Base-by-base conservation (phyloP, 73 alveolate species). In the Stentor roeselii region DNA sequence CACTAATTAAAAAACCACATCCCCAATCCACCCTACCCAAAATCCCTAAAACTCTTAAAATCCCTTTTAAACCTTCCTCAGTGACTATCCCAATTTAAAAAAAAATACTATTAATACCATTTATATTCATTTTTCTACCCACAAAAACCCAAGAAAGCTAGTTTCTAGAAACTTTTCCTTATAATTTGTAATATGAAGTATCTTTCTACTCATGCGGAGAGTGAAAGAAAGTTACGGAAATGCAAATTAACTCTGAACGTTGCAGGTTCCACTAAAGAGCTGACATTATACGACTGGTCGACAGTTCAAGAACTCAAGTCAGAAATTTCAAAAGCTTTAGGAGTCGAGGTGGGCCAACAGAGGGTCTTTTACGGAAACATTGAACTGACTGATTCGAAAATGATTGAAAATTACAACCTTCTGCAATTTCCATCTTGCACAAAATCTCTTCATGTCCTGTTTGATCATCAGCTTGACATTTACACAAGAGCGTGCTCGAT, bases 241-340 rank as follows among this genome's bases (percentile, higher is more conserved):
- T 67, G n/a, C 80, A 67, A 67, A 67, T 67, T 67, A 67, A 40
- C 37, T 40, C 41, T 67, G 80, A 21, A 67, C n/a, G 80, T 67
- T 15, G 80, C 80, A 67, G 80, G 80, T 21, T 36, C 34, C 42
- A 27, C 21, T 34, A 67, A 67, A 67, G 41, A 67, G 34, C 14
- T 67, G 50, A 67, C 41, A 40, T 27, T 67, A 14, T 67, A 27
- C 34, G 41, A 67, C n/a, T 67, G 80, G 80, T 27, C 37, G 50
- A 21, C 80, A 30, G 80, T 67, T 30, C 21, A n/a, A 27, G 80
- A 67, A 32, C 41, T 67, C 27, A 67, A 67, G 37, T 40, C 21
- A 34, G 80, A 67, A 34, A 67, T 67, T 2, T 67, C n/a, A 21
- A 67, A 32, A 40, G 42, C 34, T 67, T 67, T 67, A 21, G 80